These are phyloP conservation scores for Trematosphaeria pertusa DNA, from an alignment of 2,329 filamentous ascomycete genomes.

Conservation along the genomic window DNA sequence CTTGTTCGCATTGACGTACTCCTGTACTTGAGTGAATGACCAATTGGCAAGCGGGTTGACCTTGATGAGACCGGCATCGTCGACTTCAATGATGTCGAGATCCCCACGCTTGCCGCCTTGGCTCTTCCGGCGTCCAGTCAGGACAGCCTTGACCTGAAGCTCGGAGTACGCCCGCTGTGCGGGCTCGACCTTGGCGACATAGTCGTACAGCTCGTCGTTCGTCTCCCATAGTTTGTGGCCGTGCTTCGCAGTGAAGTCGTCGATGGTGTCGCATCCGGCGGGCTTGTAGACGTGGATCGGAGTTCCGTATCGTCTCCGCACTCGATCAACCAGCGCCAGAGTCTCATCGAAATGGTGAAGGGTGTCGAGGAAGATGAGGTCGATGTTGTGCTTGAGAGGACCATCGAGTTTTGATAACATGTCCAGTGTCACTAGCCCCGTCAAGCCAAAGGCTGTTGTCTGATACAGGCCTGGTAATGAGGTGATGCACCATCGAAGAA, in stretches of 20 bases:
- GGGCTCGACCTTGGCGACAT: slow-evolving; percentile 96
- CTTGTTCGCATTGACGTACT: slow-evolving; percentile 83
- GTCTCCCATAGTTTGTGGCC: slow-evolving; percentile 84
- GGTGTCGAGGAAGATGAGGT: slow-evolving; percentile 63
- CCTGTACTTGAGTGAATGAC: slow-evolving; percentile 87
- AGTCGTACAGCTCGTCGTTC: slow-evolving; percentile 92
- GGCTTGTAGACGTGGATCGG: slow-evolving; percentile 92
- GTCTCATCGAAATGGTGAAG: slow-evolving; percentile 61
- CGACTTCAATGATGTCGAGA: slow-evolving; percentile 90
- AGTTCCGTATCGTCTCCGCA: slow-evolving; percentile 77
- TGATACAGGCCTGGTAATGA: slow-evolving; percentile 84
- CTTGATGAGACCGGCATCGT: slow-evolving; percentile 92
- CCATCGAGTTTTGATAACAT: slow-evolving; percentile 77
- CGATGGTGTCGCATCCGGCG: slow-evolving; percentile 71
- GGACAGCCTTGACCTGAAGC: slow-evolving; percentile 84
- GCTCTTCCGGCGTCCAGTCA: slow-evolving; percentile 89
- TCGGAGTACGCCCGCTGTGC: slow-evolving; percentile 89
- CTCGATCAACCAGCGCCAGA: slow-evolving; percentile 64
- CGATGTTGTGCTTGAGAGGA: slow-evolving; percentile 61
- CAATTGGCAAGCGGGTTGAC: slow-evolving; percentile 97
- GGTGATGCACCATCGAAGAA: slow-evolving; percentile 89
- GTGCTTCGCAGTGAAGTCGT: slow-evolving; percentile 82
- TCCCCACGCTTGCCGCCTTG: slow-evolving; percentile 92
- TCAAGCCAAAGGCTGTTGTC: slow-evolving; percentile 60
- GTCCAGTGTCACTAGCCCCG: slow-evolving; percentile 61